phyloP scores from a whole-genome alignment of 2,329 filamentous ascomycete genomes.

The Epicoccum sorghinum region DNA sequence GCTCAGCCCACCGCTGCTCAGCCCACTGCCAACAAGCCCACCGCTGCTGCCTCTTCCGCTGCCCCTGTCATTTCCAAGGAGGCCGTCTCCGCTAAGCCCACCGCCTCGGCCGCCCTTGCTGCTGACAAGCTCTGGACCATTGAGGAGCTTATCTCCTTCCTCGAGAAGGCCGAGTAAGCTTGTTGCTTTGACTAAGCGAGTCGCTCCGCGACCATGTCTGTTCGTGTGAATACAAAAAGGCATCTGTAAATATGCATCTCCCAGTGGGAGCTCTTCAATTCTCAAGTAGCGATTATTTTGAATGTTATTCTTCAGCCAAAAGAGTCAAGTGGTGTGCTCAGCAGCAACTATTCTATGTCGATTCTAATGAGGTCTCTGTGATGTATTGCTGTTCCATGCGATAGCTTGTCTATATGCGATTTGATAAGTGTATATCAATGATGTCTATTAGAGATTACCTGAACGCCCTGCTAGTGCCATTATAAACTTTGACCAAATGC shows the following conservation, averaged over 20 bases:
- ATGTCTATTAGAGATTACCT: not conserved
- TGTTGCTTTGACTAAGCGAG: not conserved
- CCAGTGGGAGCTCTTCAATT: constrained; percentile 16
- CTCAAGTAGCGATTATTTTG: constrained; percentile 10
- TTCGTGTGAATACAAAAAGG: constrained; percentile 10
- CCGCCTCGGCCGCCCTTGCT: constrained; percentile 7
- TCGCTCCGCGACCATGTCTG: constrained; percentile 7
- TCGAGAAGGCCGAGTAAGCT: constrained; percentile 14
- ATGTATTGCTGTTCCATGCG: no score
- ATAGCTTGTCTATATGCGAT: not conserved
- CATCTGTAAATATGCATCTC: constrained; percentile 19
- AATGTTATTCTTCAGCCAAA: constrained; percentile 14
- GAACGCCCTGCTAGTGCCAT: not conserved
- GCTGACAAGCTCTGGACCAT: constrained; percentile 18
- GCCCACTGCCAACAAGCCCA: constrained; percentile 14
- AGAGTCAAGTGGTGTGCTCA: constrained; percentile 3
- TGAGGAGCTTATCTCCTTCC: constrained; percentile 17
- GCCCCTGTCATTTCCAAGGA: constrained; percentile 4
- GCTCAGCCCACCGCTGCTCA: constrained; percentile 13
- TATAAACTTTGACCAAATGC: not conserved
- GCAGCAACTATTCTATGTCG: not conserved
- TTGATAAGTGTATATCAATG: not conserved
- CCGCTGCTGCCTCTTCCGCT: constrained; percentile 4
- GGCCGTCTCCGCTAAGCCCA: not conserved
- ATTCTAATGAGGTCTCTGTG: not conserved